A percentile compares a stretch with the other conserved stretches of the same genome.
Conservation (phyloP, 352 stramenopile genomes). For the Pythium dissimile region DNA sequence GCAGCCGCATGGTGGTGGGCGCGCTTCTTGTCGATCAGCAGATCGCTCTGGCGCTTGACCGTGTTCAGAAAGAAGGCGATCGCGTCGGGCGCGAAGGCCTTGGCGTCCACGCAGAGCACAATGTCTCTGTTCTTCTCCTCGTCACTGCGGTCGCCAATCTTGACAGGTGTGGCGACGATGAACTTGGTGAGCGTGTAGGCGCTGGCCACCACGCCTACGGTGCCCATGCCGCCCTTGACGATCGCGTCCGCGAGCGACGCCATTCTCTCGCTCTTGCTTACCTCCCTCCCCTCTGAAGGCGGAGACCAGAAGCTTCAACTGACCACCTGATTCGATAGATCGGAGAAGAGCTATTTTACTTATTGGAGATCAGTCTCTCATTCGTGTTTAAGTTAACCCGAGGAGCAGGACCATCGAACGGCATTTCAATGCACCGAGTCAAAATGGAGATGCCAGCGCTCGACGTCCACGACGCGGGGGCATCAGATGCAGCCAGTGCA, state of each 20-base stretch:
- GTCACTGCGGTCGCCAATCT: constrained; percentile 45
- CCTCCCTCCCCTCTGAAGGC: neutral
- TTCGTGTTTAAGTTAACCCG: constrained; percentile 2
- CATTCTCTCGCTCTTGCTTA: constrained; percentile 25
- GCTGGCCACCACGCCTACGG: constrained; percentile 69
- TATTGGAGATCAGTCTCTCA: neutral
- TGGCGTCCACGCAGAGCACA: constrained; percentile 67
- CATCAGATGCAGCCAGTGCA: too few relatives aligned
- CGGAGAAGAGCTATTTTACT: constrained; percentile 1
- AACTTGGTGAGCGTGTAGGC: constrained; percentile 81
- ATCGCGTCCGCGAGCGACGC: constrained; percentile 50
- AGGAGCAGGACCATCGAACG: neutral
- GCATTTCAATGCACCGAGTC: neutral
- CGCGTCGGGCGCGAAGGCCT: constrained; percentile 40
- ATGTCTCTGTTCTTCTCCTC: constrained; percentile 67
- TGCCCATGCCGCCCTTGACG: constrained; percentile 65
- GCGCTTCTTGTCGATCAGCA: constrained; percentile 47
- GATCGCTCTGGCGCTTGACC: constrained; percentile 55
- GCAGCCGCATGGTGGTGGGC: constrained; percentile 28
- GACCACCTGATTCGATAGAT: constrained; percentile 8
- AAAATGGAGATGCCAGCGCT: neutral
- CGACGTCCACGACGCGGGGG: too few relatives aligned
- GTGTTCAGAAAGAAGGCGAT: constrained; percentile 71
- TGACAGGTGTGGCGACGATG: constrained; percentile 67
- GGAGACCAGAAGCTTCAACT: constrained; percentile 14